These are phyloP conservation scores for Candida awuae DNA, from an alignment of 805 yeast species.

Conservation along the genomic window DNA sequence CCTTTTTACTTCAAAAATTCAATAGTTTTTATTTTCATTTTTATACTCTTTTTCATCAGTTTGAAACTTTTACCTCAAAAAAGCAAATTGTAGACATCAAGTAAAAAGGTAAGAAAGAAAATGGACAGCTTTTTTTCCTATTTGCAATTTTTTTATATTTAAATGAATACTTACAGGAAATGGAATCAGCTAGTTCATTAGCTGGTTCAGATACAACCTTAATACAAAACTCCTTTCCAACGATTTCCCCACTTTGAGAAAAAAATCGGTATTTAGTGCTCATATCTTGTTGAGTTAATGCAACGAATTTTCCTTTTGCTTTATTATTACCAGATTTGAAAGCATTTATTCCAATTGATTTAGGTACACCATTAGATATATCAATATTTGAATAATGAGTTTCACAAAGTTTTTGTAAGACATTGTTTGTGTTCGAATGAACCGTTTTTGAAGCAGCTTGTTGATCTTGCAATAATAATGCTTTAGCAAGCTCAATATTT, in stretches of 20 bases:
- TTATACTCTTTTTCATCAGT: not conserved
- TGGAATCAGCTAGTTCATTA: constrained; percentile 2
- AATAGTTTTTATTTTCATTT: not conserved
- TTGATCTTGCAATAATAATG: constrained; percentile 16
- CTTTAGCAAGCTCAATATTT: constrained; percentile 20
- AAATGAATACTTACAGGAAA: constrained; percentile 10
- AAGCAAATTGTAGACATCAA: no score
- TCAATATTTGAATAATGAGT: constrained; percentile 36
- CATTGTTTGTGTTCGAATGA: not conserved
- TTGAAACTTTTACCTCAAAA: no score
- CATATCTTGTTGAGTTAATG: constrained; percentile 37
- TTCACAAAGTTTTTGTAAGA: constrained; percentile 28
- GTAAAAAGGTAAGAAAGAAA: not conserved
- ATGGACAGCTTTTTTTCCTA: no score
- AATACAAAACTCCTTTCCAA: constrained; percentile 19
- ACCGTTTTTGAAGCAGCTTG: constrained; percentile 4
- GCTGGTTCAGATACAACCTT: constrained; percentile 22
- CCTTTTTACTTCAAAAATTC: no score
- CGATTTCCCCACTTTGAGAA: constrained; percentile 34
- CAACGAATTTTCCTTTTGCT: constrained; percentile 42
- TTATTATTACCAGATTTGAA: constrained; percentile 5
- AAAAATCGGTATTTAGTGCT: constrained; percentile 33
- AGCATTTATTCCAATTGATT: constrained; percentile 19
- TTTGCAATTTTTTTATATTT: no score
- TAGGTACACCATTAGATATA: constrained; percentile 40